phyloP scores from a whole-genome alignment of 257 asterid species.

The Nemophila menziesii region DNA sequence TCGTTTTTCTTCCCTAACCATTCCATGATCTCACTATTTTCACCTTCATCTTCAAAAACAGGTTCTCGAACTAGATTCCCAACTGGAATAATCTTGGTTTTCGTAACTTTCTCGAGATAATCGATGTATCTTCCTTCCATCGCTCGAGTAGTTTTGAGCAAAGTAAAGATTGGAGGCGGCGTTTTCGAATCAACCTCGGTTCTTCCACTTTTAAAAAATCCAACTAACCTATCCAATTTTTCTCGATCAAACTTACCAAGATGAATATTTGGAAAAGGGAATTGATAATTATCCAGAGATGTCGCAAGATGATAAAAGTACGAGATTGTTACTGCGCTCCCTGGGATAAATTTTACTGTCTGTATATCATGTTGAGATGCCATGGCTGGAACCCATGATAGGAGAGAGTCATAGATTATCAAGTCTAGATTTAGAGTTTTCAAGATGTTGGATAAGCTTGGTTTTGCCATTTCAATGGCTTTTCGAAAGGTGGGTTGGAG shows the following conservation, averaged over 20 bases:
- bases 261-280: slow-evolving; percentile 12
- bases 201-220: no score
- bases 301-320: slow-evolving; percentile 5
- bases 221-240: no score
- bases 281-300: background rate
- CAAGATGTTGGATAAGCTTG: background rate
- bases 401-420: background rate
- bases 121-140: slow-evolving; percentile 2
- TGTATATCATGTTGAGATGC: background rate
- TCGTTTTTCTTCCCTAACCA: slow-evolving; percentile 10
- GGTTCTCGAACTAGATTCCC: slow-evolving; percentile 2
- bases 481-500: background rate
- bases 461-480: background rate
- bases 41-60: background rate
- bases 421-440: background rate
- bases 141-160: slow-evolving; percentile 4
- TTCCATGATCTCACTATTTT: slow-evolving; percentile 2
- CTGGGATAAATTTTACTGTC: background rate
- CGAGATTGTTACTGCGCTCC: background rate
- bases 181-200: no score
- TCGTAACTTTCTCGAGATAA: background rate
- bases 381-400: background rate
- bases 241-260: slow-evolving; percentile 12
- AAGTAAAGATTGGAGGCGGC: slow-evolving; percentile 1
- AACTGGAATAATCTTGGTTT: slow-evolving; percentile 5